Evolutionary conservation across 1,284 basidiomycete genomes (phyloP).

Genomic region (Coniferiporia weirii): DNA sequence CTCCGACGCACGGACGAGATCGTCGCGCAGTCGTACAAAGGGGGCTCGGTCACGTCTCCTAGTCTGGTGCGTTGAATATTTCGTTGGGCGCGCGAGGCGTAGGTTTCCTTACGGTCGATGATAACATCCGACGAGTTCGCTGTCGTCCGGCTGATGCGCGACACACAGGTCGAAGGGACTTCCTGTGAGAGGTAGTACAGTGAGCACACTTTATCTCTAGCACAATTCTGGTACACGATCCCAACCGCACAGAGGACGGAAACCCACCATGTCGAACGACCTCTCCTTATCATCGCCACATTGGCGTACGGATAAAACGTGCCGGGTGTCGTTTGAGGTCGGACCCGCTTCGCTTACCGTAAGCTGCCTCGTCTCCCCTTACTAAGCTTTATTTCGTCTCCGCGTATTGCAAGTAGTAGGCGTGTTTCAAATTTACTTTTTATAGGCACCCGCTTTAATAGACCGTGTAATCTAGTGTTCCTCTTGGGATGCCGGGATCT

Average conservation of each 20-base stretch:
- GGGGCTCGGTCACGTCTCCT: conserved; percentile 59
- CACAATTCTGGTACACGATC: conserved; percentile 92
- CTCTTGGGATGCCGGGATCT: no score
- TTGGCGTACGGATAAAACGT: conserved; percentile 47
- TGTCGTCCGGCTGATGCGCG: conserved; percentile 58
- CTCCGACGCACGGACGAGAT: conserved; percentile 41
- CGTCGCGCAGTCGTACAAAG: conserved; percentile 40
- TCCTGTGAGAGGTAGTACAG: conserved; percentile 68
- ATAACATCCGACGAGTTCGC: conserved; percentile 56
- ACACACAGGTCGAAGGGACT: conserved; percentile 91
- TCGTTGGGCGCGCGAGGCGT: conserved; percentile 50
- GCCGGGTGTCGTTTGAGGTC: conserved; percentile 70
- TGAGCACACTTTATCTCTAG: conserved; percentile 32
- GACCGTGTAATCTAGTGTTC: no score
- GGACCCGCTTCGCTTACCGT: no score
- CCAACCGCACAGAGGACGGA: conserved; percentile 81
- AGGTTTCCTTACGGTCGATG: conserved; percentile 90
- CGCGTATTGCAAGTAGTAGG: no score
- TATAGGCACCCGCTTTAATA: no score
- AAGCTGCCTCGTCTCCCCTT: no score
- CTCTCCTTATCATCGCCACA: conserved; percentile 55
- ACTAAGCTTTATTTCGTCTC: no score
- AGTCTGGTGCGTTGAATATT: conserved; percentile 52
- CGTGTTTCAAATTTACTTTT: no score
- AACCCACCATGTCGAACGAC: conserved; percentile 71